A percentile compares a stretch with the other conserved stretches of the same genome.
phyloP scores from a whole-genome alignment of 2,329 filamentous ascomycete genomes.

The Trichoderma cornu-damae region DNA sequence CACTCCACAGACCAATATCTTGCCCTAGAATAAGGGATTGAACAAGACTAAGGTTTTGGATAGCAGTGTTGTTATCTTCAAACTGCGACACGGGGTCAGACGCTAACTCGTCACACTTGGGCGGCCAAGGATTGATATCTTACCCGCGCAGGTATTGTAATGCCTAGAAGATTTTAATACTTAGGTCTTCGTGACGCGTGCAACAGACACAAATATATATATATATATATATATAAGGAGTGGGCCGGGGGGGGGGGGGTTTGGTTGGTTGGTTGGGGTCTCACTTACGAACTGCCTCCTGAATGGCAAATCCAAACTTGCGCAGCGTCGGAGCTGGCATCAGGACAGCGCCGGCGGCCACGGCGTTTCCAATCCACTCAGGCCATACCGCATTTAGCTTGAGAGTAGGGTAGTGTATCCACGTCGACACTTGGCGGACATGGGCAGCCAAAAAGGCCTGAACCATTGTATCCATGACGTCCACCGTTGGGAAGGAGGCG shows the following conservation, averaged over 20 bases:
- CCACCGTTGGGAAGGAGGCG: constrained; percentile 57
- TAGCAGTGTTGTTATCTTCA: constrained; percentile 45
- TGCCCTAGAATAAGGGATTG: constrained; percentile 46
- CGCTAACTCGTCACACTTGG: background rate
- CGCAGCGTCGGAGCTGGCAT: constrained; percentile 54
- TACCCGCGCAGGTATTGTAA: constrained; percentile 31
- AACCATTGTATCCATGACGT: constrained; percentile 55
- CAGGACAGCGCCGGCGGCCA: constrained; percentile 55
- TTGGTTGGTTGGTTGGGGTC: no score
- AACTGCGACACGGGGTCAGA: constrained; percentile 34
- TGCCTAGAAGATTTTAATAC: constrained; percentile 22
- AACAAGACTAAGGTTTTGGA: constrained; percentile 44
- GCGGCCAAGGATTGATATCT: constrained; percentile 1
- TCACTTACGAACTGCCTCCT: constrained; percentile 45
- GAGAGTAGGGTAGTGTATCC: constrained; percentile 58
- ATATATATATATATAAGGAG: no score
- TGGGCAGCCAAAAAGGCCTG: constrained; percentile 57
- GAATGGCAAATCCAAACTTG: constrained; percentile 55
- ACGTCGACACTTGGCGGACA: constrained; percentile 51
- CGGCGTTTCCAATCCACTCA: constrained; percentile 56
- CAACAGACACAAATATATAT: background rate
- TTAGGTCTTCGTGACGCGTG: background rate
- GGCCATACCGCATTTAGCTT: constrained; percentile 50
- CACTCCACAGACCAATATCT: constrained; percentile 51
- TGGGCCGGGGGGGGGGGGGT: no score